Percentiles rank a stretch among this genome's conserved stretches.
These are phyloP conservation scores for Selaginella moellendorffii DNA, from an alignment of 75 land plant genomes.

Conservation along the genomic window DNA sequence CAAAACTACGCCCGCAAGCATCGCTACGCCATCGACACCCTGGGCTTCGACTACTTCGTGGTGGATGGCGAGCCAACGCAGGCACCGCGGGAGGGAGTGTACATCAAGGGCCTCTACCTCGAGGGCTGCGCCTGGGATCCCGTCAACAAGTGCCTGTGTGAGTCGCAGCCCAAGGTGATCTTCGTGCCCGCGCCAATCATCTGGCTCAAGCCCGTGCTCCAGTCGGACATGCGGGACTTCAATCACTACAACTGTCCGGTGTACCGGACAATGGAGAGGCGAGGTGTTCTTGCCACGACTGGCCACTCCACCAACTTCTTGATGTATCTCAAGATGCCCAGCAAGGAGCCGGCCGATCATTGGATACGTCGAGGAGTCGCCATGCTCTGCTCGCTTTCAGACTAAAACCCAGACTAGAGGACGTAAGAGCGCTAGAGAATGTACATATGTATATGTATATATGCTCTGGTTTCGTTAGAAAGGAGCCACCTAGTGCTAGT, in stretches of 20 bases:
- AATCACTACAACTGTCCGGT: constrained; percentile 26
- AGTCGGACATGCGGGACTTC: constrained; percentile 11
- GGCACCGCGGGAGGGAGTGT: constrained; percentile 25
- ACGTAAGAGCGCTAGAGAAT: too few species aligned
- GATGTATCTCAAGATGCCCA: constrained; percentile 23
- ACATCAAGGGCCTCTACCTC: constrained; percentile 23
- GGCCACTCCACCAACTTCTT: constrained; percentile 32
- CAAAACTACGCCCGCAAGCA: constrained; percentile 27
- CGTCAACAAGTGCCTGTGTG: constrained; percentile 17
- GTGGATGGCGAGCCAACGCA: constrained; percentile 19
- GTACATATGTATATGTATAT: too few species aligned
- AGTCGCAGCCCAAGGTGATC: constrained; percentile 28
- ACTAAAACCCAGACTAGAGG: too few species aligned
- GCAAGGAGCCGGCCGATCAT: constrained; percentile 17
- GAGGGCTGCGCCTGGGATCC: constrained; percentile 37
- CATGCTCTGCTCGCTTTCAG: constrained; percentile 25
- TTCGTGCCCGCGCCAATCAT: constrained; percentile 23
- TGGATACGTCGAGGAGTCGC: constrained; percentile 32
- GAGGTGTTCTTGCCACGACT: constrained; percentile 31
- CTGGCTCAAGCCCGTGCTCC: constrained; percentile 20
- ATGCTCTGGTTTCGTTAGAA: too few species aligned
- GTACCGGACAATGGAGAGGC: constrained; percentile 26
- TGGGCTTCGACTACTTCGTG: constrained; percentile 24
- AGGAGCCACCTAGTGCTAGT: too few species aligned
- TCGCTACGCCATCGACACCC: constrained; percentile 25